These are phyloP conservation scores for Podospora comata DNA, from an alignment of 495 filamentous ascomycete genomes.

Conservation along the genomic window DNA sequence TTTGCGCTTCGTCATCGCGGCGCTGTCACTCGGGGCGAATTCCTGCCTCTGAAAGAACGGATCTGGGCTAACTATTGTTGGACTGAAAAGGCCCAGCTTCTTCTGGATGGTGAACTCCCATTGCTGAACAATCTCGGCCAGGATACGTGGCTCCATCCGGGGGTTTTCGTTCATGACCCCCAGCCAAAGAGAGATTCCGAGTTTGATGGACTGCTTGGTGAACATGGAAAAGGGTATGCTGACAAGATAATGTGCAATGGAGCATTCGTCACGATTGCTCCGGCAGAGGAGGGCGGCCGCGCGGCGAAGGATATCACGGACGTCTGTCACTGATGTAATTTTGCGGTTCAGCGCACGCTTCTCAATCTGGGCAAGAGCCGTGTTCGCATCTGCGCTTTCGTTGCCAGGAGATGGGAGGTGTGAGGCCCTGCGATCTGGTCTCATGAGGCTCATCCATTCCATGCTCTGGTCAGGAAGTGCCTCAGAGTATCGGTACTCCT, in stretches of 20 bases:
- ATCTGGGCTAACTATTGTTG: constrained; percentile 71
- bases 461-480: constrained; percentile 58
- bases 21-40: constrained; percentile 85
- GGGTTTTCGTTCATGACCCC: constrained; percentile 97
- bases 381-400: constrained; percentile 54
- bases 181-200: constrained; percentile 93
- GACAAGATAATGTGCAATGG: constrained; percentile 81
- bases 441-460: constrained; percentile 60
- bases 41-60: constrained; percentile 90
- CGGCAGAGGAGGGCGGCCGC: constrained; percentile 84
- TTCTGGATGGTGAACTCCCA: constrained; percentile 81
- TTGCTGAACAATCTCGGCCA: constrained; percentile 76
- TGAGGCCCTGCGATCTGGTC: constrained; percentile 43
- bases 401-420: constrained; percentile 41
- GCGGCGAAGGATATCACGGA: constrained; percentile 73
- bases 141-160: constrained; percentile 72
- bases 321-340: constrained; percentile 65
- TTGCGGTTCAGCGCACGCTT: constrained; percentile 61
- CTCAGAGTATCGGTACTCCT: constrained; percentile 84
- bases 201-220: constrained; percentile 89
- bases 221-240: constrained; percentile 88
- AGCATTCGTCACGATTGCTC: constrained; percentile 64
- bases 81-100: constrained; percentile 75
- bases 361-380: constrained; percentile 64
- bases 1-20: constrained; percentile 67